Percentiles rank a stretch among this genome's conserved stretches.
Conservation (phyloP, 768 basidiomycete species). For the Hemileccinum rubropunctum region DNA sequence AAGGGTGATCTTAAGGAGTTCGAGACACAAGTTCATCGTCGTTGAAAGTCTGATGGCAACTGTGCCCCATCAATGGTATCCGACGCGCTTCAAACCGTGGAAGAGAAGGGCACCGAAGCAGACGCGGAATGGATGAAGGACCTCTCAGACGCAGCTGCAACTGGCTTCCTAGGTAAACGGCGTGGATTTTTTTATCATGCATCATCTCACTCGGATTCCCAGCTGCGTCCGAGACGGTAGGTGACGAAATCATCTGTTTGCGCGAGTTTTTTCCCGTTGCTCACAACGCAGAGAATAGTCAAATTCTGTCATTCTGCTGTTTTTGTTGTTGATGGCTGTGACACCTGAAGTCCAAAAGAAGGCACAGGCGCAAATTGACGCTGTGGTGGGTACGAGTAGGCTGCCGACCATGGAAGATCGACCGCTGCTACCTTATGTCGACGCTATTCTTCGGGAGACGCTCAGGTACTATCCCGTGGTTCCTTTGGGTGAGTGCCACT, state of each 20-base stretch:
- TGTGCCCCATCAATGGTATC: conserved; percentile 16
- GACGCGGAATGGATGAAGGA: conserved; percentile 8
- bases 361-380: conserved; percentile 24
- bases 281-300: conserved; percentile 12
- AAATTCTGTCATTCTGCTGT: conserved; percentile 21
- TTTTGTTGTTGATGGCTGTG: conserved; percentile 19
- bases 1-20: not conserved
- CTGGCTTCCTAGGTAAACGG: conserved; percentile 17
- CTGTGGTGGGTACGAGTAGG: conserved; percentile 10
- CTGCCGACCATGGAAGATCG: conserved; percentile 17
- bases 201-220: not conserved
- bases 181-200: not conserved
- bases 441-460: conserved; percentile 19
- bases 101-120: conserved; percentile 2
- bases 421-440: conserved; percentile 17
- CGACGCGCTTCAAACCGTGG: conserved; percentile 14
- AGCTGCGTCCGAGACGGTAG: conserved; percentile 23
- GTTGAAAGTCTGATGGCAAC: conserved; percentile 7
- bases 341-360: conserved; percentile 15
- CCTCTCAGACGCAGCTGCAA: conserved; percentile 22
- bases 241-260: not conserved
- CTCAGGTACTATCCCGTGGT: conserved; percentile 13
- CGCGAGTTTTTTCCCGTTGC: not conserved
- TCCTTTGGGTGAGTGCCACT: conserved; percentile 13
- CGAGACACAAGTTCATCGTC: not conserved